Evolutionary conservation across 768 basidiomycete species (phyloP).

Genomic region (Mycena maculata): DNA sequence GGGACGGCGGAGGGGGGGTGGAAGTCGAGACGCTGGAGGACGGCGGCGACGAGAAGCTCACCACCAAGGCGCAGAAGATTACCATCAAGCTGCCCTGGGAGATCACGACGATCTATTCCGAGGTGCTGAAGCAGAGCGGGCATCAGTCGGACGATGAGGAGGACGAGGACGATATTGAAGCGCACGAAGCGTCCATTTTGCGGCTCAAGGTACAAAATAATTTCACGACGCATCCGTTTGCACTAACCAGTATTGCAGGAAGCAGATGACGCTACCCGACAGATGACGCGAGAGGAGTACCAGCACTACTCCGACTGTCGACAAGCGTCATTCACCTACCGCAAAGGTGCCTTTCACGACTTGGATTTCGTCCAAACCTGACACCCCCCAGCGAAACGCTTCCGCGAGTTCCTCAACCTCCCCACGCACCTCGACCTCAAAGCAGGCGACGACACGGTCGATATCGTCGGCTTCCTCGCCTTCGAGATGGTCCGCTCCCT

Average conservation of each 20-base stretch:
- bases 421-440: slow-evolving; percentile 88
- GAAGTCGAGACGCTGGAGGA: slow-evolving; percentile 90
- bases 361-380: not conserved
- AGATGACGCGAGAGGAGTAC: slow-evolving; percentile 98
- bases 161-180: slow-evolving; percentile 96
- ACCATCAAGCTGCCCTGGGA: slow-evolving; percentile 98
- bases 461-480: slow-evolving; percentile 96
- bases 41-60: slow-evolving; percentile 83
- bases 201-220: slow-evolving; percentile 70
- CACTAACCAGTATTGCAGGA: slow-evolving; percentile 60
- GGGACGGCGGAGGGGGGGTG: slow-evolving; percentile 81
- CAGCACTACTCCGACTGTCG: slow-evolving; percentile 97
- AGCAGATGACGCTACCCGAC: slow-evolving; percentile 93
- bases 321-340: slow-evolving; percentile 96
- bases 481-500: slow-evolving; percentile 98
- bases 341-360: slow-evolving; percentile 76
- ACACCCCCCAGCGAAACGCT: slow-evolving; percentile 79
- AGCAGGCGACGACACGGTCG: slow-evolving; percentile 93
- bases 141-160: slow-evolving; percentile 95
- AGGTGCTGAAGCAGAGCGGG: slow-evolving; percentile 78
- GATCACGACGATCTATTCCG: slow-evolving; percentile 90
- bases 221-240: not conserved
- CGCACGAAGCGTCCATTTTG: slow-evolving; percentile 93
- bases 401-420: slow-evolving; percentile 93
- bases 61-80: slow-evolving; percentile 89